Base-by-base conservation (phyloP, 2,329 filamentous ascomycete genomes). In the Corinectria fuckeliana region DNA sequence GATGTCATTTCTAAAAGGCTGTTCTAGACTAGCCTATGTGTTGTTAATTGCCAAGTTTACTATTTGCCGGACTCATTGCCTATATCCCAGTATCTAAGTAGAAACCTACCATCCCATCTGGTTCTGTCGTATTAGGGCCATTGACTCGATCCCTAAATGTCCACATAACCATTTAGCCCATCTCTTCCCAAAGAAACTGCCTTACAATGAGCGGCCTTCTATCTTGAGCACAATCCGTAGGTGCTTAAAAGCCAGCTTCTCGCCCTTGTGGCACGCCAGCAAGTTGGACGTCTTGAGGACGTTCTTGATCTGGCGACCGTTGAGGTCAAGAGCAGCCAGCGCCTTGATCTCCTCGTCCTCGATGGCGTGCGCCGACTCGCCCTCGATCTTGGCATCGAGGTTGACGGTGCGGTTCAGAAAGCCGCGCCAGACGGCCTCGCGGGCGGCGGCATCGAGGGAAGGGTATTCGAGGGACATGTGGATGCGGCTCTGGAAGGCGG, bases 261-360 rank as follows among this genome's bases (percentile, higher is more conserved):
- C 66, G 3, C 56, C 65, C 60, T 70, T 69, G 42, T 75, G 73
- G 10, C 64, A 73, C 10, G 74, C 73, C 54, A 76, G 54, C 41
- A 76, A 42, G 36, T 70, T 72, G 11, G 70, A 71, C 11, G 68
- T 71, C 70, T 80, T 80, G 66, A 80, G 69, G n/a, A 77, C 62
- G 47, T 82, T 83, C 72, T 83, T 82, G 58, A 84, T 84, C 74
- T 84, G 79, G 20, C 81, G 72, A 4, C 82, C 81, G 48, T 84
- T 83, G 41, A 83, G 71, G 4, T 77, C 70, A 50, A 81, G 69
- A 20, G 66, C 58, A 0, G 78, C 72, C 32, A 84, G 70, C 50
- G 74, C 67, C n/a, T 71, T 70, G 2, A 78, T 50, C 13, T 74
- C 69, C 0, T 67, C 69, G 0, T 74, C 70, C 0, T 54, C 63